A percentile compares a stretch with the other conserved stretches of the same genome.
phyloP scores from a whole-genome alignment of 2,329 filamentous ascomycete genomes.

The Tolypocladium ophioglossoides region DNA sequence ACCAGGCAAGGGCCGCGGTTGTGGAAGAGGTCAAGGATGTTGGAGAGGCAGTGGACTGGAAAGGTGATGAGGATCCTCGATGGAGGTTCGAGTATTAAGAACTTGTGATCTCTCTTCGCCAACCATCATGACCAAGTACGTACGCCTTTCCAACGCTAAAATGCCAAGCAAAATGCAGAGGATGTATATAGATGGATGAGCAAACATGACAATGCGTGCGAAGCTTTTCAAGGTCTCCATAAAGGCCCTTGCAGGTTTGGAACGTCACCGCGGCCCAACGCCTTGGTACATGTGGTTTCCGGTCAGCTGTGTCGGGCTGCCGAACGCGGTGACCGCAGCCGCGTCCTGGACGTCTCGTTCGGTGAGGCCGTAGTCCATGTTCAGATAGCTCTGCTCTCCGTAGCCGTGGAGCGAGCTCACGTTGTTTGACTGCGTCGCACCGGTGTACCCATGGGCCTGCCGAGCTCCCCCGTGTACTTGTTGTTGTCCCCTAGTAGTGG shows the following conservation, averaged over 20 bases:
- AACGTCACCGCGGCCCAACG: constrained; percentile 9
- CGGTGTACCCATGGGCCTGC: constrained; percentile 4
- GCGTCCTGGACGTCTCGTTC: constrained; percentile 10
- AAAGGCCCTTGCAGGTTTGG: not conserved
- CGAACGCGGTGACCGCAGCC: constrained; percentile 7
- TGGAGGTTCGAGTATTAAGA: constrained; percentile 53
- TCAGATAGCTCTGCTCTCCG: constrained; percentile 11
- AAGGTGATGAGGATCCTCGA: constrained; percentile 51
- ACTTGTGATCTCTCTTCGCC: not conserved
- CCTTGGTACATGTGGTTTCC: constrained; percentile 11
- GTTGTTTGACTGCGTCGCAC: constrained; percentile 5
- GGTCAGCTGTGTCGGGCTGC: constrained; percentile 11
- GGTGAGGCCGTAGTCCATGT: constrained; percentile 14
- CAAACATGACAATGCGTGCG: not conserved
- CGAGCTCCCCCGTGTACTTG: not conserved
- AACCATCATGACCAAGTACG: not conserved
- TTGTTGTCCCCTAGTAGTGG: constrained; percentile 5
- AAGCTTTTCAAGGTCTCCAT: not conserved
- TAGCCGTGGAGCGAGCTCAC: constrained; percentile 10
- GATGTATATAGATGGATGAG: not conserved
- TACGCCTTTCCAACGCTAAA: not conserved
- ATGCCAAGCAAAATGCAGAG: not conserved
- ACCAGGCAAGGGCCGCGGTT: constrained; percentile 36
- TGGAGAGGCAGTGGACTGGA: constrained; percentile 41
- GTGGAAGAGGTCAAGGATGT: constrained; percentile 35